Conservation (phyloP, 805 yeast species). For the Pichia sporocuriosa region DNA sequence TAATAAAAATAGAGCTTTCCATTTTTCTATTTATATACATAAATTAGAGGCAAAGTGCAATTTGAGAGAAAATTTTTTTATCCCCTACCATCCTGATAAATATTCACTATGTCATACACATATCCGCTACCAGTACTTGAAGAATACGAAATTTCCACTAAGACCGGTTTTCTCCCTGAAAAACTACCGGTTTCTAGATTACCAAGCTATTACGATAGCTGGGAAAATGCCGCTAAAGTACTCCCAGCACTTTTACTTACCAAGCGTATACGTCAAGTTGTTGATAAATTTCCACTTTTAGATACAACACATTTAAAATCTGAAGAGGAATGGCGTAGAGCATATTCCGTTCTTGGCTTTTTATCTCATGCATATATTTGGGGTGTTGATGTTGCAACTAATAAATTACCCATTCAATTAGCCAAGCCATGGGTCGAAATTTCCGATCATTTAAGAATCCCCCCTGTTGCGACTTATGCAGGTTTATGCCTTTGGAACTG, state of each 20-base stretch:
- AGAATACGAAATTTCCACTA: conserved; percentile 64
- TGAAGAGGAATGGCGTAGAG: conserved; percentile 61
- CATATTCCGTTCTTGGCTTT: conserved; percentile 73
- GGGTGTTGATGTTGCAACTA: conserved; percentile 61
- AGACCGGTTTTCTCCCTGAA: conserved; percentile 75
- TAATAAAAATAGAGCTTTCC: no score
- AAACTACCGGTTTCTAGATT: conserved; percentile 54
- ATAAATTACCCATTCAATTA: conserved; percentile 57
- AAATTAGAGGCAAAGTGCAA: no score
- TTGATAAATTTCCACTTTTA: conserved; percentile 61
- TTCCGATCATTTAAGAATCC: conserved; percentile 57
- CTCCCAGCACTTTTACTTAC: conserved; percentile 72
- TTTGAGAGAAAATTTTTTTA: no score
- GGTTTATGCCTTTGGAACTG: conserved; percentile 87
- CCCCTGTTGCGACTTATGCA: conserved; percentile 86
- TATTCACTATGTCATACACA: conserved; percentile 20
- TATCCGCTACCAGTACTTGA: conserved; percentile 42
- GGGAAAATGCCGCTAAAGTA: conserved; percentile 66
- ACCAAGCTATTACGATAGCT: conserved; percentile 56
- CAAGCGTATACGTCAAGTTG: conserved; percentile 48
- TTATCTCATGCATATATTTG: conserved; percentile 86
- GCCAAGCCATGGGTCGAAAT: conserved; percentile 64
- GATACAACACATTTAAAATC: conserved; percentile 38
- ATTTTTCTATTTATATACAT: no score
- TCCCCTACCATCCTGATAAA: not conserved